These are phyloP conservation scores for Macaranga tanarius DNA, from an alignment of 441 rosid species.

Conservation along the genomic window DNA sequence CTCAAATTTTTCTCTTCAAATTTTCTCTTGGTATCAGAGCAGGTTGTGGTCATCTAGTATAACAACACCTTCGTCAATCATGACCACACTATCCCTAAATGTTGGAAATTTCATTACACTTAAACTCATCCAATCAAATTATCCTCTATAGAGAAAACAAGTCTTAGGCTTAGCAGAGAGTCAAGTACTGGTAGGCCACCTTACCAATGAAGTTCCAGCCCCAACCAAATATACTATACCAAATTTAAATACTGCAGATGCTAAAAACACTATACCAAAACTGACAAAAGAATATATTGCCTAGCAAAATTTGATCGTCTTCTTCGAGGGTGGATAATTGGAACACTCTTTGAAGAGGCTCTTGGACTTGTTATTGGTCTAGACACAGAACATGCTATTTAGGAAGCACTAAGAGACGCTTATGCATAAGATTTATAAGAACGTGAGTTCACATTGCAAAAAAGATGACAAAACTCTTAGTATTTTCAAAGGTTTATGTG, in stretches of 20 bases:
- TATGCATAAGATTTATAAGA: too few relatives aligned
- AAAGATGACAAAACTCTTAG: conserved; percentile 4
- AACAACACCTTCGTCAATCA: background rate
- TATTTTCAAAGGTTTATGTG: conserved; percentile 12
- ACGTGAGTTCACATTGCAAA: background rate
- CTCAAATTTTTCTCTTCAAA: background rate
- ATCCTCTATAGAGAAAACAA: background rate
- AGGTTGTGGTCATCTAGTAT: too few relatives aligned
- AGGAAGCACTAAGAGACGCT: too few relatives aligned
- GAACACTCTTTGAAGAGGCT: too few relatives aligned
- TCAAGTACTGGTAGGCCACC: background rate
- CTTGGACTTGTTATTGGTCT: too few relatives aligned
- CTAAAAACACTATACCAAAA: background rate
- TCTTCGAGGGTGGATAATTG: background rate
- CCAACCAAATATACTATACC: background rate
- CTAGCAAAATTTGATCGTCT: background rate
- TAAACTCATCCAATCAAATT: background rate
- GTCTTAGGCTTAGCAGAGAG: background rate
- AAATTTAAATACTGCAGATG: background rate
- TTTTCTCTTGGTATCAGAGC: conserved; percentile 5
- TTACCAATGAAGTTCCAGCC: background rate
- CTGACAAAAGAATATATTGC: background rate
- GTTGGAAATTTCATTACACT: conserved; percentile 1
- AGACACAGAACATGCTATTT: too few relatives aligned
- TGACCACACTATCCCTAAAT: background rate